Evolutionary conservation across 768 basidiomycete species (phyloP).

Genomic region (Cystofilobasidium capitatum): DNA sequence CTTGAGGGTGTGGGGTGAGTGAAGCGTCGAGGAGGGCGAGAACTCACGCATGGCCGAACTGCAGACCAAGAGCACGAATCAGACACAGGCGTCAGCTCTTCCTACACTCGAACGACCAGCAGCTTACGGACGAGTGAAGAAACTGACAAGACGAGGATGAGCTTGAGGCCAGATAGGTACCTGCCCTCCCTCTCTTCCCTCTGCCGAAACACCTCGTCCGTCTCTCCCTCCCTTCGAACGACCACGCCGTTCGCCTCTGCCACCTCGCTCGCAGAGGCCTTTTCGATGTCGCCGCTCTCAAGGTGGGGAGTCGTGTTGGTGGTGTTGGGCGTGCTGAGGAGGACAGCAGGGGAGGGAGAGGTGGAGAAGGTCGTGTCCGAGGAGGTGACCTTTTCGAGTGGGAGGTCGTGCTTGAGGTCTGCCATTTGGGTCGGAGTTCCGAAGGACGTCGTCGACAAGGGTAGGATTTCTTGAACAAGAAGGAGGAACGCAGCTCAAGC

Average conservation of each 20-base stretch:
- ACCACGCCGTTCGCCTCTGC: too few species aligned
- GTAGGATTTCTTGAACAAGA: too few species aligned
- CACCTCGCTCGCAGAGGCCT: neutral
- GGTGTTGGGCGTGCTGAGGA: neutral
- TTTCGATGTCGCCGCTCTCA: neutral
- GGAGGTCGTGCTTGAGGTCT: neutral
- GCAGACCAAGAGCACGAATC: neutral
- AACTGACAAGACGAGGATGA: neutral
- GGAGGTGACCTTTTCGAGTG: neutral
- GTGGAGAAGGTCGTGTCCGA: neutral
- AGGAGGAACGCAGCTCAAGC: too few species aligned
- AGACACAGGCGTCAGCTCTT: neutral
- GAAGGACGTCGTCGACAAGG: too few species aligned
- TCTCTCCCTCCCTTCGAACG: neutral
- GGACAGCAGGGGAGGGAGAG: neutral
- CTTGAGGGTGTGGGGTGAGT: neutral
- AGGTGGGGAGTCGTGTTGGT: neutral
- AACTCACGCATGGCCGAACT: conserved; percentile 5
- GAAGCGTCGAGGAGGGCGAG: neutral
- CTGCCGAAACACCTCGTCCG: neutral
- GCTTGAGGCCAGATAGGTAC: conserved; percentile 1
- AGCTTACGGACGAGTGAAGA: neutral
- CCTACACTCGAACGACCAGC: neutral
- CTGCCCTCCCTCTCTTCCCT: neutral
- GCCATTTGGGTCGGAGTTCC: too few species aligned